Percentiles rank a stretch among this genome's conserved stretches.
Evolutionary conservation across 2,329 filamentous ascomycete species (phyloP).

Genomic region (Epichloe coenophiala): DNA sequence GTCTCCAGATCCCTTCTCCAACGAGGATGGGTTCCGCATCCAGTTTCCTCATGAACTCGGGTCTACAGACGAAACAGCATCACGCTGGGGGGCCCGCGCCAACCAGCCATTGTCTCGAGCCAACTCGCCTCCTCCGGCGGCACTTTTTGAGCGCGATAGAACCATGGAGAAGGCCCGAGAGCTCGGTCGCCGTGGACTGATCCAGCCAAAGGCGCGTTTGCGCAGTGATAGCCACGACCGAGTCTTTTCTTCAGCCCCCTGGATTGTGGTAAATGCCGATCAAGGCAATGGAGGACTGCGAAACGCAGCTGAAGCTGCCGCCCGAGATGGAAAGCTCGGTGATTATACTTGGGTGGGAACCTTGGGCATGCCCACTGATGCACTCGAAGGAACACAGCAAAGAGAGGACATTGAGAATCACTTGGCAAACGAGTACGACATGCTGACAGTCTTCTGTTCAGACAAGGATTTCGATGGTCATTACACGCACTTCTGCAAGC

Average conservation of each 20-base stretch:
- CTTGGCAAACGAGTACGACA: constrained; percentile 68
- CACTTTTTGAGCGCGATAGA: constrained; percentile 56
- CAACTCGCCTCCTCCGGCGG: constrained; percentile 59
- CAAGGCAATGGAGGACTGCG: constrained; percentile 87
- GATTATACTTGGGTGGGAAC: constrained; percentile 88
- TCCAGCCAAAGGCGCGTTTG: constrained; percentile 36
- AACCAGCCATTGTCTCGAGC: constrained; percentile 71
- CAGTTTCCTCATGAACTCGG: constrained; percentile 40
- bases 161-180: constrained; percentile 43
- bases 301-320: constrained; percentile 72
- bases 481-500: constrained; percentile 94
- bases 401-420: constrained; percentile 74
- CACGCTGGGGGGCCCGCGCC: constrained; percentile 60
- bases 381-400: constrained; percentile 57
- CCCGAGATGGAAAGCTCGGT: constrained; percentile 51
- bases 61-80: constrained; percentile 60
- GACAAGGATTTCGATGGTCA: constrained; percentile 92
- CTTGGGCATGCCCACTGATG: constrained; percentile 86
- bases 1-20: constrained; percentile 36
- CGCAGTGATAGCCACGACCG: constrained; percentile 53
- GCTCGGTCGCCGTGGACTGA: constrained; percentile 42
- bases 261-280: constrained; percentile 71
- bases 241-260: constrained; percentile 64
- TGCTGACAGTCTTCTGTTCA: constrained; percentile 69
- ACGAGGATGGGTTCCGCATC: constrained; percentile 44